Conservation (phyloP, 352 stramenopile genomes). For the Plasmopara muralis region DNA sequence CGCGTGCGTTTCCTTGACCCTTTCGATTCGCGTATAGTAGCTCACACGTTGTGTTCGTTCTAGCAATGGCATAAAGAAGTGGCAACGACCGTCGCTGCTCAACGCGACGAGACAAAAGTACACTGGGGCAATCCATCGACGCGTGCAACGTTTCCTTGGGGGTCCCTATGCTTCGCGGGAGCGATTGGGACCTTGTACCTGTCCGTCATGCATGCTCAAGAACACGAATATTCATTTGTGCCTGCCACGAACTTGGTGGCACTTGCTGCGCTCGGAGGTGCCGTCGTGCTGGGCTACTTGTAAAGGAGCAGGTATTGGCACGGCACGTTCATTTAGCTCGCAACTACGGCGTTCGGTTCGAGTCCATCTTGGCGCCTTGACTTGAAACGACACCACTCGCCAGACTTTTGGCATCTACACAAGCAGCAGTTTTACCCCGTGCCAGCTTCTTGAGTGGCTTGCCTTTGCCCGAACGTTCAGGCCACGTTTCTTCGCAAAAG, state of each 20-base stretch:
- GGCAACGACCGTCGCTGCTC: conserved; percentile 8
- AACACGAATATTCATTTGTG: conserved; percentile 42
- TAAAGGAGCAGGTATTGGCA: conserved; percentile 2
- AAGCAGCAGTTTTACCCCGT: conserved; percentile 17
- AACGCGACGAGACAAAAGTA: conserved; percentile 26
- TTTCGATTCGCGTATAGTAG: background rate
- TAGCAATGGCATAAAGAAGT: conserved; percentile 45
- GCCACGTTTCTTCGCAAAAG: conserved; percentile 65
- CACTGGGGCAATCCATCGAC: conserved; percentile 23
- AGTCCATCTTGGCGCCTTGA: background rate
- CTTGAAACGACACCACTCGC: background rate
- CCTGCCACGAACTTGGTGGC: conserved; percentile 47
- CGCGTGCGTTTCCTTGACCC: conserved; percentile 17
- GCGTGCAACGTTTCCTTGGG: conserved; percentile 39
- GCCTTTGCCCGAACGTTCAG: conserved; percentile 44
- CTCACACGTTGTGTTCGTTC: background rate
- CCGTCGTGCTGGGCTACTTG: conserved; percentile 36
- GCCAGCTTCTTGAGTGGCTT: conserved; percentile 29
- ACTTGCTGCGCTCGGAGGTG: conserved; percentile 29
- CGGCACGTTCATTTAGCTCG: background rate
- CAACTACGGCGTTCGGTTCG: background rate
- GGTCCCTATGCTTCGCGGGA: conserved; percentile 38
- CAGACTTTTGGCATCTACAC: too few relatives aligned
- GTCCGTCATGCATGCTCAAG: conserved; percentile 37
- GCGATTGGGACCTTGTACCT: conserved; percentile 56